phyloP scores from a whole-genome alignment of 2,329 filamentous ascomycete species.

The Allantophomopsis lycopodina region DNA sequence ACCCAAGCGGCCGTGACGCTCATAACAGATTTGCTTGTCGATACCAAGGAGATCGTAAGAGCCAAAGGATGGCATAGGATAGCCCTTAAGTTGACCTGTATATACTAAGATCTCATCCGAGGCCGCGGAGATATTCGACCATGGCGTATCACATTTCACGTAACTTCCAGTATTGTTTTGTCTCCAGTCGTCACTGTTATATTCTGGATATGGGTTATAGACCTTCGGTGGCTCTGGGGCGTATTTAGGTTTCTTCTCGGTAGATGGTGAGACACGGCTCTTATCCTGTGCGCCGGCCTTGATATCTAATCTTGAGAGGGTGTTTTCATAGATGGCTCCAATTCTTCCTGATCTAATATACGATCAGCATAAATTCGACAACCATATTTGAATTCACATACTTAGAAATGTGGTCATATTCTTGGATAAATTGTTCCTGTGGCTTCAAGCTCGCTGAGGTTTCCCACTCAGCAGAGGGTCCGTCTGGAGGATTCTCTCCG shows the following conservation, averaged over 20 bases:
- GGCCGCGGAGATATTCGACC: conserved; percentile 19
- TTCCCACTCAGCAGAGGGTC: not conserved
- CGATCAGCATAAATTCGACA: too few relatives aligned
- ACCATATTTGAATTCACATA: not conserved
- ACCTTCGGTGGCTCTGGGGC: conserved; percentile 25
- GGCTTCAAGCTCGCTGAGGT: not conserved
- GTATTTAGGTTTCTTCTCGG: too few relatives aligned
- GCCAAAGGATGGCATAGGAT: conserved; percentile 48
- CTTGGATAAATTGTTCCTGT: not conserved
- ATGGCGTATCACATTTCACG: conserved; percentile 50
- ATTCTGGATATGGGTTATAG: conserved; percentile 60
- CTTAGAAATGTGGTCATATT: not conserved
- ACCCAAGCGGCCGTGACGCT: conserved; percentile 55
- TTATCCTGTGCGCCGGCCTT: too few relatives aligned
- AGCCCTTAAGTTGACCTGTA: conserved; percentile 42
- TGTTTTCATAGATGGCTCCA: not conserved
- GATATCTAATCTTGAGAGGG: not conserved
- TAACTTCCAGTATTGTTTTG: conserved; percentile 40
- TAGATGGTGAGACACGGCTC: too few relatives aligned
- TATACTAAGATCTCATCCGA: conserved; percentile 51
- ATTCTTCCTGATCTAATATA: not conserved
- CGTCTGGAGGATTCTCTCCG: too few relatives aligned
- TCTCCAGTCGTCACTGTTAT: conserved; percentile 50
- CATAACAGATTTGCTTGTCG: conserved; percentile 51
- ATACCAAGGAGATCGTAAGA: conserved; percentile 46